Evolutionary conservation across 2,329 filamentous ascomycete species (phyloP), one percentile per base, ranked within the genome.

Genomic region (Xylariaceae sp.): DNA sequence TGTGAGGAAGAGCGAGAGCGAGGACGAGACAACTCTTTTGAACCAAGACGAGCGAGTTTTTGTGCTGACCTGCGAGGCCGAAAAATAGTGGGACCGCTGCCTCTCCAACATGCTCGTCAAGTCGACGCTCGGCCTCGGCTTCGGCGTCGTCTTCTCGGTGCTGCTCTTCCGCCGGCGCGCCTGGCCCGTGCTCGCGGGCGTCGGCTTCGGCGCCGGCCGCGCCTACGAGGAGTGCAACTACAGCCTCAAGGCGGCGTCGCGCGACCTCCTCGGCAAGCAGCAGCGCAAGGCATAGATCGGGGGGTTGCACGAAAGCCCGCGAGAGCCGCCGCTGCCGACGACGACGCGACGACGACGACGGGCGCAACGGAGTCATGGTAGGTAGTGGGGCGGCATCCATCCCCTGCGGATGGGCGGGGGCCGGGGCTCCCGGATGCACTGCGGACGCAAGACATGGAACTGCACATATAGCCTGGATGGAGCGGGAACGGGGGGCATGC

Each of bases 161-260:
- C 83, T 98, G 38, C 68, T 98, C 36, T 98, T 98, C 78, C 94
- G 94, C 76, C 83, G 93, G 64, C 82, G 92, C 68, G 86, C 92
- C 47, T 98, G 90, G 87, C 92, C 92, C 37, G 92, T 89, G n/a
- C 92, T 87, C 59, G 77, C 94, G 47, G 92, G 92, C 46, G 74
- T 90, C 35, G 92, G 92, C 37, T 96, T 98, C 61, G 92, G 93
- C 59, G 89, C 89, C 45, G 92, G 92, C 53, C 80, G 93, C 55
- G 92, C 92, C 38, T 98, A 94, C 72, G 92, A 98, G 65, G 92
- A 98, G 72, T 95, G 92, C 67, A 94, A 98, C 70, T 84, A 74
- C 68, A 81, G 69, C 66, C 60, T 80, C 52, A 80, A 78, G 64
- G 68, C 72, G 57, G 73, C 74, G 22, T 68, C 73, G 28, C 66